Base-by-base conservation (phyloP, 768 basidiomycete genomes). In the Strobilomyces confusus region DNA sequence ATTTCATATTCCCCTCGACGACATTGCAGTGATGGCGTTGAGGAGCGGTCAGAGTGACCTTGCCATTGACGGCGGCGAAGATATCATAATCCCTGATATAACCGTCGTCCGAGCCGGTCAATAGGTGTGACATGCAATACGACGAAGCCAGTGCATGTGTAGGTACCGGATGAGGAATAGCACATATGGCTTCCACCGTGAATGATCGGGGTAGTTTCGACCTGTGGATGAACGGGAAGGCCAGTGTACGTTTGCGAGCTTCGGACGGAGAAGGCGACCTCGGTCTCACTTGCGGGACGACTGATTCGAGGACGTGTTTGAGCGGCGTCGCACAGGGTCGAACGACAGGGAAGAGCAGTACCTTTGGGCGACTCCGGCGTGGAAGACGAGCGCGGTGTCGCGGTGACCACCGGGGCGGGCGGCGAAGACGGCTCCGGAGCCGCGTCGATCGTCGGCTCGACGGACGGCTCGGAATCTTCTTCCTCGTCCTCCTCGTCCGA, bases 11-110 rank as follows among this genome's bases (percentile, higher is more conserved):
- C 7, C 92, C 90, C 68, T 95, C 94, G 12, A 95, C 92, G 23
- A 97, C 84, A 49, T 89, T 89, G 43, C 90, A 90, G 58, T 94
- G 89, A 55, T 89, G 86, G 52, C 92, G 76, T 67, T 95, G 93
- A 42, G 91, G 92, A 17, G 92, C 89, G 22, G 87, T 93, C 58
- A 97, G 77, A 61, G 91, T 86, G 33, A 81, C 82, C 65, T 90
- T 89, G 51, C 93, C 85, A 67, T 98, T 98, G 37, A 92, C 86
- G 36, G 89, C 84, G 37, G 87, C 68, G 70, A 92, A 97, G 44
- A 95, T 81, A 68, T 98, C 92, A 72, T 95, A 98, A 73, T 91
- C 81, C 34, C 94, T 83, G 41, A 98, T 87, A 60, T 92, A 94
- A 9, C 94, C 95, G 66, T 98, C 94, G 59, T 95, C 89, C 13